Percentiles rank a stretch among this genome's conserved stretches.
Evolutionary conservation across 2,329 filamentous ascomycete species (phyloP).

Genomic region (Arthrobotrys conoides): DNA sequence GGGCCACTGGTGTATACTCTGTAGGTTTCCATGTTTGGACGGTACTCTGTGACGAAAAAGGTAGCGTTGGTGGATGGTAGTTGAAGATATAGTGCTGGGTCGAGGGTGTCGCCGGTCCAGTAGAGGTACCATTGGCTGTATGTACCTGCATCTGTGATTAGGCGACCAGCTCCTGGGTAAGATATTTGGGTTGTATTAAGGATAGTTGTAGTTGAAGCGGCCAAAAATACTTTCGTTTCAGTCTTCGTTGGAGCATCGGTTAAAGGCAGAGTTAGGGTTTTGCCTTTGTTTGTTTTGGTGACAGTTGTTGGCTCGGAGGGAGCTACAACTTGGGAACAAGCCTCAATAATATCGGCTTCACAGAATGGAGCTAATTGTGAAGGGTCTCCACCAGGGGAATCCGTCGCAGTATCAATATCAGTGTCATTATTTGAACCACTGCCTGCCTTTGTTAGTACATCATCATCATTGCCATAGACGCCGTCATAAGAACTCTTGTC

Average conservation of each 20-base stretch:
- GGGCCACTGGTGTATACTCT: constrained; percentile 20
- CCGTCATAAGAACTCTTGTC: neutral
- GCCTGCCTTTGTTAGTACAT: neutral
- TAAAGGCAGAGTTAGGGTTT: neutral
- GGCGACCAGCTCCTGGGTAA: constrained; percentile 32
- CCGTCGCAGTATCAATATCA: neutral
- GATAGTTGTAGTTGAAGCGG: constrained; percentile 31
- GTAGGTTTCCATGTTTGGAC: constrained; percentile 29
- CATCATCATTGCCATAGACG: neutral
- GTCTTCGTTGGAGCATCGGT: constrained; percentile 18
- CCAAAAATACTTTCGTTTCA: constrained; percentile 6
- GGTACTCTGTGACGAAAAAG: constrained; percentile 35
- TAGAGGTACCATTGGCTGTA: constrained; percentile 48
- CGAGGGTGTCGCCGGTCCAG: constrained; percentile 21
- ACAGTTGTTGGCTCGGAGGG: constrained; percentile 6
- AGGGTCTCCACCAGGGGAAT: neutral
- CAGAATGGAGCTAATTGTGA: constrained; percentile 24
- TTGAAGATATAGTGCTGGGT: constrained; percentile 33
- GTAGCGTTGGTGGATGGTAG: constrained; percentile 8
- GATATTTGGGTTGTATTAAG: constrained; percentile 35
- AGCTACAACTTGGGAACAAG: constrained; percentile 25
- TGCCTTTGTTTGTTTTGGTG: neutral
- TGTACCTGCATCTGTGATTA: constrained; percentile 25
- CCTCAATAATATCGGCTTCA: constrained; percentile 33
- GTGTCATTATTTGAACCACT: neutral